Base-by-base conservation (phyloP, 2,329 filamentous ascomycete species). In the Pseudocercospora macadamiae region DNA sequence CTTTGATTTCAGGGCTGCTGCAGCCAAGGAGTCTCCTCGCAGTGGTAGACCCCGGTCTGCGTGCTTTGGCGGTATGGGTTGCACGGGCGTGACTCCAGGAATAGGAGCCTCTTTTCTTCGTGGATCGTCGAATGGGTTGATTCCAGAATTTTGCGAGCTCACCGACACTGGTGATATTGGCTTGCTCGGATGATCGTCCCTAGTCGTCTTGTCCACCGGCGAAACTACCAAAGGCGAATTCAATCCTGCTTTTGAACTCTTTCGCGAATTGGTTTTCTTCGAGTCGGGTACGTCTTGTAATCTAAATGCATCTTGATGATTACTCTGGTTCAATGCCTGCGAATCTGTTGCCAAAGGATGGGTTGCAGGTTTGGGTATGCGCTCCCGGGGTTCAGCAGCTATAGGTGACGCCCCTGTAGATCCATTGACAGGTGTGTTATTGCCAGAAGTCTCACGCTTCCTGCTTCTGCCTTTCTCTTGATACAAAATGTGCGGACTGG, bases 401-500 rank as follows among this genome's bases (percentile, higher is more conserved):
- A 65, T 57, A 25, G 72, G 71, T 7, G 72, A 72, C 10, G 66
- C 66, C 37, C 60, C 54, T n/a, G 57, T 53, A 10, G 67, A 69
- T 21, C 60, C 64, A 42, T 63, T 65, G 12, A 63, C 62, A 4
- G 70, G 68, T 14, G 70, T 70, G 45, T 62, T 67, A 26, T 55
- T 54, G 4, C 63, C 70, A 5, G 70, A 70, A 1, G 62, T 61
- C 12, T 71, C 64, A 23, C 67, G 64, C 59, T 69, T 72, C 32
- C 86, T 84, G 3, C 82, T 82, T 44, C 89, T 84, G 1, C 86
- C 85, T 74, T 93, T 95, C 69, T 96, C 91, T 73, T 96, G 91
- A 72, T 92, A 96, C 19, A 91, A 89, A 68, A 96, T 96, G 70
- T 96, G 92, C n/a, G 92, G 91, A 14, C 90, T 92, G 2, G 64